These are phyloP conservation scores for Allodekkera sacchari DNA, from an alignment of 805 yeast genomes.

Conservation along the genomic window DNA sequence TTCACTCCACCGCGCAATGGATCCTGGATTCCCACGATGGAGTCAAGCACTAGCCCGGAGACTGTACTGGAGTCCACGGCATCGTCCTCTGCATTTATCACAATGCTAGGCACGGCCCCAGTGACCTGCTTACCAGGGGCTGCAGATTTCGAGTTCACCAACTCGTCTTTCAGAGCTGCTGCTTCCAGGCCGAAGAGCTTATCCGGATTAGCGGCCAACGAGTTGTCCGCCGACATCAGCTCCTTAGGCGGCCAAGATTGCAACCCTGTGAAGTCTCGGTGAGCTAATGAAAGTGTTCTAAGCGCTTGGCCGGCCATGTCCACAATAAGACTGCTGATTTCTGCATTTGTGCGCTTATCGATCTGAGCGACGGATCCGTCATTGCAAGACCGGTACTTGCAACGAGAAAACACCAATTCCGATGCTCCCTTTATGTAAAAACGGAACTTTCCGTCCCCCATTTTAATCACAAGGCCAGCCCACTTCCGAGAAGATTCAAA, in stretches of 20 bases:
- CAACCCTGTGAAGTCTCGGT: constrained; percentile 49
- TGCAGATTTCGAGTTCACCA: constrained; percentile 10
- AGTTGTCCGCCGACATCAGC: constrained; percentile 24
- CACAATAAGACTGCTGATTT: constrained; percentile 23
- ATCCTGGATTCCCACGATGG: constrained; percentile 88
- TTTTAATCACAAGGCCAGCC: constrained; percentile 68
- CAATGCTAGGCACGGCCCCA: constrained; percentile 22
- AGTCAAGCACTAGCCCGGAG: constrained; percentile 48
- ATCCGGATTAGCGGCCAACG: constrained; percentile 35
- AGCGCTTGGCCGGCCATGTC: constrained; percentile 70
- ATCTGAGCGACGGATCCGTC: neutral
- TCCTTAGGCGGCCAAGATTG: constrained; percentile 63
- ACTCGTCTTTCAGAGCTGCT: constrained; percentile 1
- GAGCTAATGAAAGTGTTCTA: constrained; percentile 85
- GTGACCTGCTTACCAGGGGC: too few relatives aligned
- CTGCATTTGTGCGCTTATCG: constrained; percentile 11
- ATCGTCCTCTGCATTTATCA: constrained; percentile 17
- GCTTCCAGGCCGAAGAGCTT: constrained; percentile 28
- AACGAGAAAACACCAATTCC: constrained; percentile 65
- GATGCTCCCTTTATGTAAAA: constrained; percentile 90
- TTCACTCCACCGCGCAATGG: constrained; percentile 87
- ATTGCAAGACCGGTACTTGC: constrained; percentile 27
- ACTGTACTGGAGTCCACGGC: neutral
- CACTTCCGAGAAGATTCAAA: constrained; percentile 91
- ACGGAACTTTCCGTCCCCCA: constrained; percentile 41